Base-by-base conservation (phyloP, 2,329 filamentous ascomycete species). In the Fusarium chuoi region DNA sequence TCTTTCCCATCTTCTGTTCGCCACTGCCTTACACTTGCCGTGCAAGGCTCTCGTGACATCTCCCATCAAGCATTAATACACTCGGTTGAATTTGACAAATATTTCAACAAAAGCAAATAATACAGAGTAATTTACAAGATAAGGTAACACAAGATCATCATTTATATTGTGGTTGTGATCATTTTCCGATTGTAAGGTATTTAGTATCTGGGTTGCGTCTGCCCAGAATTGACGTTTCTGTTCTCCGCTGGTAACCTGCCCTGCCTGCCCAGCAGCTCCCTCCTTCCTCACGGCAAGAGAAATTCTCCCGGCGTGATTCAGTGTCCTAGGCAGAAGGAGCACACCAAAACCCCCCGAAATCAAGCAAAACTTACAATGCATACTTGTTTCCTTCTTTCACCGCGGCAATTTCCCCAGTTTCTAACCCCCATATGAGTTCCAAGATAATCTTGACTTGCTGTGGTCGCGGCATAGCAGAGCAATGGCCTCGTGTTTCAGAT, bases 61-160 rank as follows among this genome's bases (percentile, higher is more conserved):
- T 48, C 2, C 18, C 12, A 15, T 15, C 7, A 13, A 48, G 26
- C 14, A 48, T n/a, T n/a, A 6, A 30, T 12, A 0, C n/a, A 17
- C 9, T 30, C 4, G 0, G 2, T 6, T 17, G 2, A 30, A 6
- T 30, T 30, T 12, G 10, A 6, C 26, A 30, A 5, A 3, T 8
- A 2, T 8, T 48, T 15, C 0, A 12, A 17, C 22, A 22, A 13
- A 6, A 15, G 13, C 18, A 20, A 48, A 28, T 4, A 17, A 3
- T 42, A 13, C 7, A 15, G 20, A 22, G 11, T 22, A 22, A 11
- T 7, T 22, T 26, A 26, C 8, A 12, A 18, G 42, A 26, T 12
- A 12, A 18, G 42, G 18, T 7, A 24, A 20, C 20, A 20, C 20
- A 44, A 7, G n/a, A 26, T 44, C 10, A n/a, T 17, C 5, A 5